Evolutionary conservation across 768 basidiomycete genomes (phyloP).

Genomic region (Amanita pseudoporphyria): DNA sequence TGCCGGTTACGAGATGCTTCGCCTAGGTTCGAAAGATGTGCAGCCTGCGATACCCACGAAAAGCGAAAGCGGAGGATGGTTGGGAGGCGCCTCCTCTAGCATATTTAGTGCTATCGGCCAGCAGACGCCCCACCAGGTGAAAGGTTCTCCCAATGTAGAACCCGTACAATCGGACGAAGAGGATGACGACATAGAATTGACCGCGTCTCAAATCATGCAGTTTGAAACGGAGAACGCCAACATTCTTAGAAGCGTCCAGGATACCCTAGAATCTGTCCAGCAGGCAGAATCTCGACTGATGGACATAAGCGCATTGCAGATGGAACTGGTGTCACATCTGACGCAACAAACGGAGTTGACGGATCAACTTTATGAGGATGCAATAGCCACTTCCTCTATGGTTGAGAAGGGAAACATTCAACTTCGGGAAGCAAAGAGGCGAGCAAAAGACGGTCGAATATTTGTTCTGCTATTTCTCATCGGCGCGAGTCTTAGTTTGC

Average conservation of each 20-base stretch:
- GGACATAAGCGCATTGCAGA: conserved; percentile 91
- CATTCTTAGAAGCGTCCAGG: conserved; percentile 76
- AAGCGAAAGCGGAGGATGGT: conserved; percentile 33
- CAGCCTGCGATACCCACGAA: conserved; percentile 13
- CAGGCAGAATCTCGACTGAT: conserved; percentile 85
- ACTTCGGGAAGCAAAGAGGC: conserved; percentile 78
- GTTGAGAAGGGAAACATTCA: conserved; percentile 89
- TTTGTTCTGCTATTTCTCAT: conserved; percentile 90
- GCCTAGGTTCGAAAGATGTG: conserved; percentile 26
- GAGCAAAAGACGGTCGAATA: conserved; percentile 79
- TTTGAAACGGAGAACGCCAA: conserved; percentile 90
- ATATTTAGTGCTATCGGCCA: conserved; percentile 39
- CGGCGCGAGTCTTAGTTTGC: conserved; percentile 81
- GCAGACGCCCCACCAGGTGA: conserved; percentile 29
- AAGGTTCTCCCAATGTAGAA: conserved; percentile 19
- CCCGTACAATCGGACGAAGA: conserved; percentile 47
- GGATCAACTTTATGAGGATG: conserved; percentile 92
- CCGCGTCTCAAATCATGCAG: conserved; percentile 80
- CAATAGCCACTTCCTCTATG: conserved; percentile 74
- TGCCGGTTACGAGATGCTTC: conserved; percentile 55
- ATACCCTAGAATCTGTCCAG: conserved; percentile 81
- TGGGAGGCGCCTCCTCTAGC: conserved; percentile 48
- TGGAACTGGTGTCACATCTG: conserved; percentile 83
- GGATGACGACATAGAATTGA: conserved; percentile 75
- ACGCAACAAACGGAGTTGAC: conserved; percentile 87